Evolutionary conservation across 768 basidiomycete genomes (phyloP).

Genomic region (Hydnum rufescens): DNA sequence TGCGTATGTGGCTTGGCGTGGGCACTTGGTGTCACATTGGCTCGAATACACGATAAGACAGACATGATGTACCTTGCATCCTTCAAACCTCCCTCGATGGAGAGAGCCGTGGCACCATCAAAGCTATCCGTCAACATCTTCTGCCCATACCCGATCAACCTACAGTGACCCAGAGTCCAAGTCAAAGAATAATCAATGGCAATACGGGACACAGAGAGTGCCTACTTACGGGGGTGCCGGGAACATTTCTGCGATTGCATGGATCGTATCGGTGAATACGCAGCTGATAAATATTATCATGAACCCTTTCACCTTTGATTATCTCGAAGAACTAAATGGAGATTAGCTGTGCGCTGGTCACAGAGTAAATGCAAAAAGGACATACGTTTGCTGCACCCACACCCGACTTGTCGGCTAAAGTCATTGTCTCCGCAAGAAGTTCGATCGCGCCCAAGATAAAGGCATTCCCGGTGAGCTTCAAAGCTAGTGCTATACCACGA

Average conservation of each 20-base stretch:
- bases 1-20: conserved; percentile 46
- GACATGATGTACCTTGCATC: conserved; percentile 34
- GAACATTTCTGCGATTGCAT: conserved; percentile 44
- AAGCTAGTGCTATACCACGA: conserved; percentile 31
- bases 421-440: conserved; percentile 63
- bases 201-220: conserved; percentile 1
- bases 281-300: background rate
- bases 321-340: conserved; percentile 20
- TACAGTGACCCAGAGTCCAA: conserved; percentile 12
- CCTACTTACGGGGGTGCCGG: conserved; percentile 36
- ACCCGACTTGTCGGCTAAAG: conserved; percentile 68
- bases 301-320: conserved; percentile 38
- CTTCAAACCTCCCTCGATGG: conserved; percentile 74
- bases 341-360: background rate
- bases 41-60: background rate
- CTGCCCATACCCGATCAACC: conserved; percentile 36
- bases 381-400: conserved; percentile 41
- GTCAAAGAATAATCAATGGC: background rate
- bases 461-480: conserved; percentile 67
- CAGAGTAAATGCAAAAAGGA: background rate
- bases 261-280: too few relatives aligned
- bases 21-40: background rate
- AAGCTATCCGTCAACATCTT: conserved; percentile 60
- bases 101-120: conserved; percentile 53
- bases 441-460: conserved; percentile 61